A percentile compares a stretch with the other conserved stretches of the same genome.
phyloP scores from a whole-genome alignment of 768 basidiomycete species.

The Tricholoma sp. region DNA sequence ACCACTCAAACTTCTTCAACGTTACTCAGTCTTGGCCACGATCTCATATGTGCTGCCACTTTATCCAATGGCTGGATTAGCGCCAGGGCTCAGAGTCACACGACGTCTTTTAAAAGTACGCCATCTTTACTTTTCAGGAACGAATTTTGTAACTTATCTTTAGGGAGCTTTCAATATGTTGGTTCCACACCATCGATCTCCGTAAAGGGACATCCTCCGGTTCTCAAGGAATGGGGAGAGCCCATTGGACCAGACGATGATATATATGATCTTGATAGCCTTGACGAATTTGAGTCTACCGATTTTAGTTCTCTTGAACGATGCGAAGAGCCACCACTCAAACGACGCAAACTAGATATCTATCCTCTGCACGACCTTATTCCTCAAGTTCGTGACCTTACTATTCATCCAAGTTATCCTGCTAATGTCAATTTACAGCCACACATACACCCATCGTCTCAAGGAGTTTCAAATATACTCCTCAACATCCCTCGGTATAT shows the following conservation, averaged over 20 bases:
- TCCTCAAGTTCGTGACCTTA: slow-evolving; percentile 37
- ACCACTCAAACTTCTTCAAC: neutral
- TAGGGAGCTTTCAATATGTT: slow-evolving; percentile 9
- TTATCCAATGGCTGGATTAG: slow-evolving; percentile 1
- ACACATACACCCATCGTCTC: slow-evolving; percentile 28
- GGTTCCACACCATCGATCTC: neutral
- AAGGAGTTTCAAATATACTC: slow-evolving; percentile 13
- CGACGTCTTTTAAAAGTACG: slow-evolving; percentile 2
- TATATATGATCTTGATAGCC: slow-evolving; percentile 27
- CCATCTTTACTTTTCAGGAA: neutral
- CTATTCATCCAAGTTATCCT: slow-evolving; percentile 15
- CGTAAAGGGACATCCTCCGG: neutral
- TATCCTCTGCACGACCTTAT: slow-evolving; percentile 32
- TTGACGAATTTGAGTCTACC: slow-evolving; percentile 41
- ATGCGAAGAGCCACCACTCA: slow-evolving; percentile 7
- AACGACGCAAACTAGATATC: slow-evolving; percentile 30
- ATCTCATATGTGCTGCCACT: slow-evolving; percentile 2
- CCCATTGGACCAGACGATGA: slow-evolving; percentile 27
- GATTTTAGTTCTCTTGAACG: slow-evolving; percentile 17
- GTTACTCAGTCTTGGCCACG: neutral
- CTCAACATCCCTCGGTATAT: slow-evolving; percentile 24
- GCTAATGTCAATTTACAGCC: slow-evolving; percentile 24
- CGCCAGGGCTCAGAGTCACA: neutral
- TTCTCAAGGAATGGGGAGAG: slow-evolving; percentile 36
- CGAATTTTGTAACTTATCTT: neutral